Base-by-base conservation (phyloP, 2,329 filamentous ascomycete genomes). In the Colletotrichum endophyticum region DNA sequence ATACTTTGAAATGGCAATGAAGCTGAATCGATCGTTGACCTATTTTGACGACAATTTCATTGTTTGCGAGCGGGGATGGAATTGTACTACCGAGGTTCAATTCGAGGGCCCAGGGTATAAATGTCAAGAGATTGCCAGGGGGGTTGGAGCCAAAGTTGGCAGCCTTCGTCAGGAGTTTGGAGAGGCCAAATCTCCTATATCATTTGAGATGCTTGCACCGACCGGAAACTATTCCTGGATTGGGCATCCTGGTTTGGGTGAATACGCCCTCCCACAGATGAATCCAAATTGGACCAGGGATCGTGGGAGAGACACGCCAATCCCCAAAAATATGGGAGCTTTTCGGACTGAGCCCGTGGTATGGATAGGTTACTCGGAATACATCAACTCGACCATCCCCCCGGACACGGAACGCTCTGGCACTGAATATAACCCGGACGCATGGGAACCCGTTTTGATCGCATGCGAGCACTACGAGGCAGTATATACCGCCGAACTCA, bases 381-480 rank as follows among this genome's bases (percentile, higher is more conserved):
- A 30, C 30, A 30, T 30, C 30, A 30, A 30, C 30, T 30, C 30
- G 30, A 30, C 30, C 30, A 30, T 30, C 9, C 30, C 30, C 3
- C 30, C 30, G 30, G 30, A 30, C 30, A 30, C 30, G 30, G 30
- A 30, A 30, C 30, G 30, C 11, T 30, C 30, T 9, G 30, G 30
- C 9, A 30, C 30, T 30, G 30, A 30, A 30, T 30, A 30, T 9
- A 30, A 30, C 30, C 30, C 30, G 30, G 30, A 30, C 30, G 78
- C 81, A 11, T 81, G 82, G 32, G 77, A 81, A 8, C 83, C 82
- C 8, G 81, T 82, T 66, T 78, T 84, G 1, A 78, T 84, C 22
- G 81, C 79, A 8, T 85, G 84, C 69, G 83, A 84, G 66, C 79
- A 85, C 59, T 82, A 84, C 59, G 82, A 83, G 77, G 81, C 81